Evolutionary conservation across 2,329 filamentous ascomycete genomes (phyloP).

Genomic region (Fusarium sp.): DNA sequence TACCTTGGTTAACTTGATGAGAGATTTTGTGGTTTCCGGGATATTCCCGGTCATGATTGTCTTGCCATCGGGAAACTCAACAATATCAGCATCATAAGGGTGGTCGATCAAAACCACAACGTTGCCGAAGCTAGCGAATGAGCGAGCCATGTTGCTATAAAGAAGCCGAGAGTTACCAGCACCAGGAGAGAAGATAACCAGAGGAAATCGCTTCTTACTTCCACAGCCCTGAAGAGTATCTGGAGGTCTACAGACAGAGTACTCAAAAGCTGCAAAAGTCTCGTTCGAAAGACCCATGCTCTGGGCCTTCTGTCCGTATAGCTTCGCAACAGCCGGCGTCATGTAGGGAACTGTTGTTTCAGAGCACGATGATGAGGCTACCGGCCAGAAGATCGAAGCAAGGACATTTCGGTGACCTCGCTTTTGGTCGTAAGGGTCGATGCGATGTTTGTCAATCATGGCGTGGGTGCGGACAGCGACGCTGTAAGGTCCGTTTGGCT

Average conservation of each 20-base stretch:
- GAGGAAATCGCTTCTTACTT: slow-evolving; percentile 42
- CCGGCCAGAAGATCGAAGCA: slow-evolving; percentile 49
- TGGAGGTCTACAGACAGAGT: too few relatives aligned
- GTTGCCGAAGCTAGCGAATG: slow-evolving; percentile 59
- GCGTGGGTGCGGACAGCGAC: slow-evolving; percentile 43
- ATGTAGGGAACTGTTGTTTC: slow-evolving; percentile 47
- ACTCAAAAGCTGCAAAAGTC: slow-evolving; percentile 44
- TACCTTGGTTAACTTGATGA: slow-evolving; percentile 40
- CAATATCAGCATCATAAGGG: slow-evolving; percentile 56
- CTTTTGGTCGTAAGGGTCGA: slow-evolving; percentile 47
- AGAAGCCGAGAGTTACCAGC: slow-evolving; percentile 56
- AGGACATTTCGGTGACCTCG: slow-evolving; percentile 45
- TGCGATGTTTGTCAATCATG: slow-evolving; percentile 48
- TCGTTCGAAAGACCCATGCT: slow-evolving; percentile 47
- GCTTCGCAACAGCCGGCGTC: slow-evolving; percentile 48
- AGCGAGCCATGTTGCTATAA: slow-evolving; percentile 57
- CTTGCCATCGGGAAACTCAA: slow-evolving; percentile 60
- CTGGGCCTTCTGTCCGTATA: slow-evolving; percentile 45
- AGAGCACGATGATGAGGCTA: slow-evolving; percentile 42
- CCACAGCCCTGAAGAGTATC: too few relatives aligned
- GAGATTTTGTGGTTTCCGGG: not conserved
- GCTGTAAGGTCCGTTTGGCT: slow-evolving; percentile 47
- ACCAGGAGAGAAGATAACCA: slow-evolving; percentile 58
- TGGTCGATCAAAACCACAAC: slow-evolving; percentile 62
- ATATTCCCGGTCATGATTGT: slow-evolving; percentile 34